Evolutionary conservation across 2,329 filamentous ascomycete genomes (phyloP), one percentile per base, ranked within the genome.

Genomic region (Lasiodiplodia sp.): DNA sequence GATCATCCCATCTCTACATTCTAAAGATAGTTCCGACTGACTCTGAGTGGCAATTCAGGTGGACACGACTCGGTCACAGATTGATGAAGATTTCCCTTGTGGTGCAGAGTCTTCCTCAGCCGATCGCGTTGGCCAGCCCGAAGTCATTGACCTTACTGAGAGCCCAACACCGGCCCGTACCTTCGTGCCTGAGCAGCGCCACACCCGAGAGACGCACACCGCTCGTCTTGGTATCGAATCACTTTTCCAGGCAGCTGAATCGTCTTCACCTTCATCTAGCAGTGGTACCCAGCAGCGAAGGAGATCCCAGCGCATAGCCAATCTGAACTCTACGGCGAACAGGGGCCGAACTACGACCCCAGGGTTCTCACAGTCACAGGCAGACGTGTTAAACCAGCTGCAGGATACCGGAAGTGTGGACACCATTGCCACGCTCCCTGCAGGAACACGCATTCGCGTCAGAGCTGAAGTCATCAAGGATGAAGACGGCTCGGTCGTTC

Each of bases 391-490:
- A 5, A 38, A 3, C 6, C 60, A 64, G 18, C n/a, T 64, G 4
- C 28, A 52, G 28, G 25, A 31, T 12, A 52, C 31, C 2, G 21
- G 60, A 11, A 64, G 25, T 12, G 47, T 52, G 47, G 60, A 64
- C 3, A 31, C 60, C 31, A 53, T 38, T 5, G 31, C 31, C 5
- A 52, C n/a, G 8, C 47, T 52, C n/a, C 47, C 60, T 37, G 47
- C 44, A 25, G 60, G 47, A n/a, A 64, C 60, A 8, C 60, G 47
- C n/a, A 21, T 53, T 14, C 44, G 31, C 16, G 37, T 64, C 31
- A 52, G 28, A 28, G 60, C 60, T 25, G 60, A 52, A 25, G 16
- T 52, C 14, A 64, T 64, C 28, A 34, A 57, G 21, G 55, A 57
- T 23, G 55, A 40, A 47, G 18, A 10, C 44, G 14, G 18, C 8